These are phyloP conservation scores for Botrytis sinoallii DNA, from an alignment of 2,329 filamentous ascomycete genomes.

Conservation along the genomic window DNA sequence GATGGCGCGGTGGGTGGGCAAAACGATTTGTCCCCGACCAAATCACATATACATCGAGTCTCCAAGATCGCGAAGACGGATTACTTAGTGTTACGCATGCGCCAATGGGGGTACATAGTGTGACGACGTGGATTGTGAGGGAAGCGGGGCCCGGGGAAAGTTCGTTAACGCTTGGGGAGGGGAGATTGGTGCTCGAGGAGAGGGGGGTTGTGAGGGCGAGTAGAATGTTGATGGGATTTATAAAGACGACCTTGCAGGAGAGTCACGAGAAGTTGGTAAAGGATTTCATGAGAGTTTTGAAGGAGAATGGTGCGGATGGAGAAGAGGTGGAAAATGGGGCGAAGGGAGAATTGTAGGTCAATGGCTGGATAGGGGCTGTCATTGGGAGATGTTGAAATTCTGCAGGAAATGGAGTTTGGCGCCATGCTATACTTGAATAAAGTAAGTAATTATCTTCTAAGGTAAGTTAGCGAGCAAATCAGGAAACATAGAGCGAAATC, in stretches of 20 bases:
- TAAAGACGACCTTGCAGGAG: slow-evolving; percentile 76
- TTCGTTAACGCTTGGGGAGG: slow-evolving; percentile 49
- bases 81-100: slow-evolving; percentile 35
- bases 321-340: background rate
- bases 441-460: background rate
- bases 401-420: background rate
- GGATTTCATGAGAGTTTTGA: slow-evolving; percentile 50
- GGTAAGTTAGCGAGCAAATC: background rate
- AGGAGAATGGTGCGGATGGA: slow-evolving; percentile 28
- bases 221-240: slow-evolving; percentile 68
- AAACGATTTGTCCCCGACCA: slow-evolving; percentile 31
- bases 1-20: slow-evolving; percentile 71
- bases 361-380: background rate
- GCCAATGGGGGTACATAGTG: slow-evolving; percentile 42
- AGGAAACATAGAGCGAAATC: background rate
- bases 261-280: slow-evolving; percentile 69
- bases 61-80: slow-evolving; percentile 28
- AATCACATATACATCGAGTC: slow-evolving; percentile 30
- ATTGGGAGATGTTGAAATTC: background rate
- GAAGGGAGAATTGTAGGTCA: background rate
- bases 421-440: background rate
- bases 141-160: slow-evolving; percentile 52
- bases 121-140: slow-evolving; percentile 67
- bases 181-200: slow-evolving; percentile 74
- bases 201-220: slow-evolving; percentile 79